Evolutionary conservation across 805 yeast species (phyloP).

Genomic region (Zygoascus ofunaensis): DNA sequence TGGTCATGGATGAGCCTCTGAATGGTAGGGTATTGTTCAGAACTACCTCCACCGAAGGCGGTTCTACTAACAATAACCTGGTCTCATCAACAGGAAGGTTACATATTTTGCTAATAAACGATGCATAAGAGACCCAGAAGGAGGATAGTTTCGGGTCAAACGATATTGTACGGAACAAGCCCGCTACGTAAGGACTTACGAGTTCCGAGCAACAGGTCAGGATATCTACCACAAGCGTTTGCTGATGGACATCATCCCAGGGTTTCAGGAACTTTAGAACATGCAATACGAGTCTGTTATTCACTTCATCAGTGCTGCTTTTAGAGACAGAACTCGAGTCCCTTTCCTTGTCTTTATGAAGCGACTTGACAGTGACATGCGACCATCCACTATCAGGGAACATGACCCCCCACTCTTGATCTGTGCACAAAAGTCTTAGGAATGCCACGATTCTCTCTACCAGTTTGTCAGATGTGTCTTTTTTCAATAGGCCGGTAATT

Average conservation of each 20-base stretch:
- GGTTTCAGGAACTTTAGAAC: conserved; percentile 63
- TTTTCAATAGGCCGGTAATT: conserved; percentile 43
- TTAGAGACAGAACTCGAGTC: not conserved
- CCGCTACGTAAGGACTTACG: conserved; percentile 49
- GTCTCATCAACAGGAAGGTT: conserved; percentile 43
- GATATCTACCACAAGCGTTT: conserved; percentile 43
- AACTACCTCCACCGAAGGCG: conserved; percentile 33
- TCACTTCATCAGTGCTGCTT: conserved; percentile 30
- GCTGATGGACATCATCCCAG: conserved; percentile 64
- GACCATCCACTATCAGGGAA: conserved; percentile 28
- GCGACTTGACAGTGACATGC: not conserved
- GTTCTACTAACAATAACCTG: conserved; percentile 9
- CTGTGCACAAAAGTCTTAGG: conserved; percentile 42
- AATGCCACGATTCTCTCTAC: conserved; percentile 32
- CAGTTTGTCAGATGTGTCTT: conserved; percentile 23
- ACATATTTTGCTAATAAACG: conserved; percentile 52
- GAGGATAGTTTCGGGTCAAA: conserved; percentile 75
- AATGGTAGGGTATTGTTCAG: conserved; percentile 53
- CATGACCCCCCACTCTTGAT: conserved; percentile 27
- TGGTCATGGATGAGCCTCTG: conserved; percentile 38
- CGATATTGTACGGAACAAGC: conserved; percentile 25
- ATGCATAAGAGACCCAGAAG: conserved; percentile 72
- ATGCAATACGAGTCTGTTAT: conserved; percentile 60
- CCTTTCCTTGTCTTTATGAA: conserved; percentile 6
- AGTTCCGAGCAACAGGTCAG: conserved; percentile 56